Conservation (phyloP, 2,329 filamentous ascomycete genomes). For the Talaromyces marneffei region DNA sequence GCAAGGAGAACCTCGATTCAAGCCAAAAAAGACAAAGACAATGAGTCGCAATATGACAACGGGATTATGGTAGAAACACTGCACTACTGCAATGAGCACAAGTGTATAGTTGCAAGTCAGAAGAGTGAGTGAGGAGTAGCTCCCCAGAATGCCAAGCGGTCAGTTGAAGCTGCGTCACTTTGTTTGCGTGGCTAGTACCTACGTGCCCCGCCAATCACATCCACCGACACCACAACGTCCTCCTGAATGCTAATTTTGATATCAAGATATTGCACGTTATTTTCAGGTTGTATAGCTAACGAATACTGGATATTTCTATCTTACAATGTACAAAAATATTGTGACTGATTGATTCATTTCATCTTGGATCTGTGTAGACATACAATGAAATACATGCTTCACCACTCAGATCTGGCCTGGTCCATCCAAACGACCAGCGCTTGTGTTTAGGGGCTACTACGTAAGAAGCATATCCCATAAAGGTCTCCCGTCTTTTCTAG, state of each 20-base stretch:
- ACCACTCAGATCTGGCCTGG: no score
- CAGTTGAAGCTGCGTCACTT: conserved; percentile 6
- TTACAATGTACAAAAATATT: not conserved
- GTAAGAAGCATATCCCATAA: no score
- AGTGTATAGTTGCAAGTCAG: not conserved
- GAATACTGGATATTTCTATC: not conserved
- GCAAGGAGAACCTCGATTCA: not conserved
- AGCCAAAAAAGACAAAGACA: no score
- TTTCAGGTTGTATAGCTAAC: no score
- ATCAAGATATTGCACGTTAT: not conserved
- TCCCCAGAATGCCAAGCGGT: not conserved
- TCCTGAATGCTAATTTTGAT: not conserved
- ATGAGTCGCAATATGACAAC: not conserved
- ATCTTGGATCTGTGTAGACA: no score
- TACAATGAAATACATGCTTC: no score
- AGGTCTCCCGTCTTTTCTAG: no score
- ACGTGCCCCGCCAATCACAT: conserved; percentile 4
- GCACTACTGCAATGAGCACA: not conserved
- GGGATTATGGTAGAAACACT: not conserved
- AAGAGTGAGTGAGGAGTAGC: not conserved
- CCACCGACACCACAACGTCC: not conserved
- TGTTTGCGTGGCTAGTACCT: not conserved
- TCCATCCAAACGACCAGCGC: no score
- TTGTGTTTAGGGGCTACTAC: no score
- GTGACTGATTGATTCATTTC: no score